These are phyloP conservation scores for Auricularia sp. DNA, from an alignment of 768 basidiomycete genomes.

Conservation along the genomic window DNA sequence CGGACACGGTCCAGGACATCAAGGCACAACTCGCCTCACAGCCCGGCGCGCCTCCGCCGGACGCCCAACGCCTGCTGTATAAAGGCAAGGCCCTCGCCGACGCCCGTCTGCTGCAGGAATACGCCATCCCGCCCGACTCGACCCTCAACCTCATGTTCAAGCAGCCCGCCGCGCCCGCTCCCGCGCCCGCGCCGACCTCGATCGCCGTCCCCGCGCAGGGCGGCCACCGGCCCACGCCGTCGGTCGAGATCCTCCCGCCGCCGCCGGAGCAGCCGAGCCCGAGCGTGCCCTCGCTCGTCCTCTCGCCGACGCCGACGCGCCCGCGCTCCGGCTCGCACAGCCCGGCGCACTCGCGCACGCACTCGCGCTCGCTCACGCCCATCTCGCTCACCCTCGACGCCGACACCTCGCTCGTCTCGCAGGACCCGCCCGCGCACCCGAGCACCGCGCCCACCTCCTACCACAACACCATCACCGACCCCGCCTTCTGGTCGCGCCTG, in stretches of 20 bases:
- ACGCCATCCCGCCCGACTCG: constrained; percentile 69
- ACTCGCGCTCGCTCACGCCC: constrained; percentile 62
- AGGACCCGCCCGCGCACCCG: constrained; percentile 15
- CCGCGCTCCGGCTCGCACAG: constrained; percentile 48
- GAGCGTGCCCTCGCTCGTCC: constrained; percentile 15
- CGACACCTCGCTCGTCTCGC: constrained; percentile 42
- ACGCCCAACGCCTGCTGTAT: constrained; percentile 75
- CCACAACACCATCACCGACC: constrained; percentile 59
- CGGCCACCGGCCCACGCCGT: constrained; percentile 5
- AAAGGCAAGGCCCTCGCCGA: constrained; percentile 94
- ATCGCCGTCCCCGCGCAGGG: constrained; percentile 2
- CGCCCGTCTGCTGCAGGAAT: constrained; percentile 82
- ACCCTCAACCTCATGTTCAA: constrained; percentile 84
- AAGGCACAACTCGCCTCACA: constrained; percentile 65
- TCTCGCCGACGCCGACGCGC: constrained; percentile 16
- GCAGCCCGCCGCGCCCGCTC: constrained; percentile 20
- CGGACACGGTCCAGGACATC: constrained; percentile 74
- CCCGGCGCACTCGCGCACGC: constrained; percentile 51
- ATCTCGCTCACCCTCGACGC: constrained; percentile 59
- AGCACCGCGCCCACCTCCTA: constrained; percentile 34
- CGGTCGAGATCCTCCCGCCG: constrained; percentile 11
- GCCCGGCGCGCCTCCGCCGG: constrained; percentile 61
- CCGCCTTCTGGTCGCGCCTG: constrained; percentile 71
- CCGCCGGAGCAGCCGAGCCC: constrained; percentile 14
- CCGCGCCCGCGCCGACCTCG: constrained; percentile 50